Base-by-base conservation (phyloP, 1,139 yeast genomes). In the Lodderomyces metapsilosis region DNA sequence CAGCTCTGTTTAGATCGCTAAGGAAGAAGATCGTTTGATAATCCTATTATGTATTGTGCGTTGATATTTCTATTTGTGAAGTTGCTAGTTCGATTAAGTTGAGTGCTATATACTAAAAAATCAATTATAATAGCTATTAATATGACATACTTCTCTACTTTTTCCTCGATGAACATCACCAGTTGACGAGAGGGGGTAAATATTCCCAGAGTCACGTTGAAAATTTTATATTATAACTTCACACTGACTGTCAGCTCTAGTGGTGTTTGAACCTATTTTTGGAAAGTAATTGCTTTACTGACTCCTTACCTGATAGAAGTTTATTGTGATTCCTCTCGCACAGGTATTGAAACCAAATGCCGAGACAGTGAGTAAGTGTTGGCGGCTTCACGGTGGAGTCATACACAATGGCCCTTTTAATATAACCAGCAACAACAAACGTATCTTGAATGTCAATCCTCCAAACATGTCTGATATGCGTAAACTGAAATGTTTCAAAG, bases 311-410 rank as follows among this genome's bases (percentile, higher is more conserved):
- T 11, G 27, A 24, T 24, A 24, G 6, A 24, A 24, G n/a, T 11
- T 24, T 24, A 8, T 24, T 11, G n/a, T 24, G 27, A 24, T 8
- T 24, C 27, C 9, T 27, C 9, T 27, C 9, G 16, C 31, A 27
- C 31, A n/a, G 17, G 31, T 27, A 12, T 27, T 5, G 31, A 27
- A 27, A 27, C 31, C 31, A 27, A n/a, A 16, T 27, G 31, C 31
- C 31, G 31, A 27, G 31, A 12, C 15, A 27, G 6, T 27, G 31
- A 12, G 4, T n/a, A 13, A 27, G 31, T 27, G 31, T 13, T n/a
- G 9, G n/a, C 17, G 8, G 27, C 27, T 24, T 24, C n/a, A 11
- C 27, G 27, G 16, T 27, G 5, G 31, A 27, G 31, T 27, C 31
- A 27, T 13, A 27, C 17, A 27, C 31, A 27, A 27, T 27, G 17